A percentile compares a stretch with the other conserved stretches of the same genome.
phyloP scores from a whole-genome alignment of 1,284 basidiomycete genomes.

The Dichomitus squalens region DNA sequence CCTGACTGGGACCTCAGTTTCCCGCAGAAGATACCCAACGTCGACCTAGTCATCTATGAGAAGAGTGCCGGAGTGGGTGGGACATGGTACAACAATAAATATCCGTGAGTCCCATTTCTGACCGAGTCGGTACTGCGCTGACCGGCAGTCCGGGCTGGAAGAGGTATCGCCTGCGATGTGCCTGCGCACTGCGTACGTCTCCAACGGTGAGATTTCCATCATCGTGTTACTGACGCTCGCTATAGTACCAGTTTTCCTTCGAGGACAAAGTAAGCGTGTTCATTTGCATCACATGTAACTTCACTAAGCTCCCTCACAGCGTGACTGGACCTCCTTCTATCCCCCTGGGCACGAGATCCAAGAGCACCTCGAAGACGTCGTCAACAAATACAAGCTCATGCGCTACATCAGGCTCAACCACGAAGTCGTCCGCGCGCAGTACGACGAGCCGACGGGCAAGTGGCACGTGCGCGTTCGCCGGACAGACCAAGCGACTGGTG shows the following conservation, averaged over 20 bases:
- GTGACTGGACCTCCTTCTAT: slow-evolving; percentile 62
- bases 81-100: slow-evolving; percentile 48
- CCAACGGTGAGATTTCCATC: no score
- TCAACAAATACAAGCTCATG: slow-evolving; percentile 58
- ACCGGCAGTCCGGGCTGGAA: no score
- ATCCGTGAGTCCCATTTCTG: slow-evolving; percentile 24
- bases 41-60: slow-evolving; percentile 60
- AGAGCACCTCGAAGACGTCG: slow-evolving; percentile 52
- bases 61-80: slow-evolving; percentile 58
- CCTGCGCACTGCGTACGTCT: slow-evolving; percentile 51
- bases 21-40: slow-evolving; percentile 51
- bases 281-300: background rate
- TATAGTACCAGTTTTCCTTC: slow-evolving; percentile 63
- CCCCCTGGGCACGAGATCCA: slow-evolving; percentile 59
- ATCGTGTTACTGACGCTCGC: background rate
- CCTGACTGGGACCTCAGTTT: slow-evolving; percentile 37
- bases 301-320: slow-evolving; percentile 31
- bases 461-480: slow-evolving; percentile 54
- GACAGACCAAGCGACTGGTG: slow-evolving; percentile 17
- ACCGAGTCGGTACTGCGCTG: background rate
- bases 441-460: slow-evolving; percentile 49
- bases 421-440: slow-evolving; percentile 51
- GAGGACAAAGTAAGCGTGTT: slow-evolving; percentile 44
- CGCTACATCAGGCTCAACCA: slow-evolving; percentile 58
- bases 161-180: slow-evolving; percentile 56